Base-by-base conservation (phyloP, 1,139 yeast genomes). In the Debaryomyces sp. region DNA sequence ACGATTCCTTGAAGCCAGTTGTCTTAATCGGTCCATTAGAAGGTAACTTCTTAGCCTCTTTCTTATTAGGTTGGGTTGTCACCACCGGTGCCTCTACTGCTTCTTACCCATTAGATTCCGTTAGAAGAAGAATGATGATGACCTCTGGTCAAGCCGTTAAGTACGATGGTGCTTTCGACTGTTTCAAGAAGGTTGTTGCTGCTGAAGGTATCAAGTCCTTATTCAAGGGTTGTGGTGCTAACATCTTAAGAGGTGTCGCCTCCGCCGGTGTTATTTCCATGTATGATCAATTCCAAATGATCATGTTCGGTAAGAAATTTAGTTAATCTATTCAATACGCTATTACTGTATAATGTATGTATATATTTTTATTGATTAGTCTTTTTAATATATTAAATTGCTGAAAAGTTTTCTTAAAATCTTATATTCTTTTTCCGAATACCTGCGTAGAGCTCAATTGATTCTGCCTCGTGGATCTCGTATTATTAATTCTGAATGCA, bases 51-150 rank as follows among this genome's bases (percentile, higher is more conserved):
- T 69, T 75, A 58, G 81, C 81, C 60, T 75, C 81, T 62, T 76
- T 76, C 80, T 70, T 75, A 62, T 75, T 76, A 66, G 81, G 81
- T 73, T 76, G 81, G 81, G 69, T 74, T 69, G 81, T 76, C 59
- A 76, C 81, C 65, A 76, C 80, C 52, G 80, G 79, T 72, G 80
- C 80, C 61, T 75, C 80, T 53, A 75, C 80, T 59, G 80, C 80
- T 64, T 75, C 80, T 68, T 75, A 75, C 77, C 80, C 80, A 73
- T 75, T 75, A 68, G 80, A 75, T 68, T 74, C 80, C 58, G 71
- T 75, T 63, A 76, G 81, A 76, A 75, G 81, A 75, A 75, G 81
- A 75, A 76, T 76, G 81, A 76, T 76, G 81, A 76, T 76, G 81
- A 76, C 81, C 56, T 76, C 80, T 57, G 81, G 81, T 73, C 80